These are phyloP conservation scores for Phaeosphaeriaceae sp. DNA, from an alignment of 2,329 filamentous ascomycete species.

Conservation along the genomic window DNA sequence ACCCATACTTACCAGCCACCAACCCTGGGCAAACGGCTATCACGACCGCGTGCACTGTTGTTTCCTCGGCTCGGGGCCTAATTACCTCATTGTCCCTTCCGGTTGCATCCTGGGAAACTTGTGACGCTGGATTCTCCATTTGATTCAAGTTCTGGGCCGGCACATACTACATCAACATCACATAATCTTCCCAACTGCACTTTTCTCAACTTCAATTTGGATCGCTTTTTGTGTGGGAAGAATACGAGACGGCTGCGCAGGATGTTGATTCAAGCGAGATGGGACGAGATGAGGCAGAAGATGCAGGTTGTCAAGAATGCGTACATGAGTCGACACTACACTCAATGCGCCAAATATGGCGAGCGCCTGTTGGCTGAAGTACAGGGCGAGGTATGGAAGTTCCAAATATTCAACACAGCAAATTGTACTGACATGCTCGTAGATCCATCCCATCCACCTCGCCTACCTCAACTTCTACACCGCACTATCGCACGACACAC, in stretches of 20 bases:
- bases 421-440: background rate
- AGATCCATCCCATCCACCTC: slow-evolving; percentile 46
- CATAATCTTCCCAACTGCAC: slow-evolving; percentile 3
- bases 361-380: slow-evolving; percentile 31
- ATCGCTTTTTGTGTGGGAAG: slow-evolving; percentile 7
- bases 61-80: background rate
- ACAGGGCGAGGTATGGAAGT: slow-evolving; percentile 27
- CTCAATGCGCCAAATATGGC: slow-evolving; percentile 43
- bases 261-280: slow-evolving; percentile 25
- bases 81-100: background rate
- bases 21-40: background rate
- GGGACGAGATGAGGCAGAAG: slow-evolving; percentile 30
- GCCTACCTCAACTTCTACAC: slow-evolving; percentile 49
- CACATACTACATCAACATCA: slow-evolving; percentile 10
- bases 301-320: slow-evolving; percentile 40
- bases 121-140: slow-evolving; percentile 2
- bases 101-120: background rate
- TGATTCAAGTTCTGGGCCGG: slow-evolving; percentile 1
- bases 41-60: background rate
- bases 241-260: slow-evolving; percentile 6
- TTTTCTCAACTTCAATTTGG: slow-evolving; percentile 12
- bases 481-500: slow-evolving; percentile 47
- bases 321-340: slow-evolving; percentile 45
- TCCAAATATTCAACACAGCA: background rate
- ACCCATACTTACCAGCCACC: background rate